phyloP scores from a whole-genome alignment of 208 protist genomes.

The Trypanosoma congolense region DNA sequence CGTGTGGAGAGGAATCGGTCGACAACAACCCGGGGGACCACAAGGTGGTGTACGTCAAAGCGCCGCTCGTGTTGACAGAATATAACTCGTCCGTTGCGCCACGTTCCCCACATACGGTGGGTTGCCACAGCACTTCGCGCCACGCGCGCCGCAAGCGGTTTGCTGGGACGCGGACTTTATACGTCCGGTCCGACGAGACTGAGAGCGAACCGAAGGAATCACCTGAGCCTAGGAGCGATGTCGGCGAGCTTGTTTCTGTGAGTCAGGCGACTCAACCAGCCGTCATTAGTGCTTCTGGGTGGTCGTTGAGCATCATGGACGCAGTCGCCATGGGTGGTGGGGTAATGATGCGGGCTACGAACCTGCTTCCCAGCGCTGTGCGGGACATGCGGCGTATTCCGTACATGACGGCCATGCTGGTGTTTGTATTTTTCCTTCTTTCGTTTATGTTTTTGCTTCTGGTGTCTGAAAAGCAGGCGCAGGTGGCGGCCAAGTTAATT shows the following conservation, averaged over 20 bases:
- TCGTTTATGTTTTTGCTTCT: conserved; percentile 46
- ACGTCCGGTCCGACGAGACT: conserved; percentile 16
- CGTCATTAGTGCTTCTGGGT: too few relatives aligned
- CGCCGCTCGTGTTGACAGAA: not conserved
- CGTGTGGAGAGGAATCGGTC: not conserved
- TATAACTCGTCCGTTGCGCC: not conserved
- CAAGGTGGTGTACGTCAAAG: not conserved
- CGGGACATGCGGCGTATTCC: not conserved
- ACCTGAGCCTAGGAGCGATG: not conserved
- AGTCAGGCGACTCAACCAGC: too few relatives aligned
- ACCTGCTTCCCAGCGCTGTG: not conserved
- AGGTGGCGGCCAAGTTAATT: conserved; percentile 25
- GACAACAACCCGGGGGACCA: not conserved
- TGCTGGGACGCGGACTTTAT: conserved; percentile 29
- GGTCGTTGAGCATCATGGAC: not conserved
- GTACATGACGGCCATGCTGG: conserved; percentile 14
- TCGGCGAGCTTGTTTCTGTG: not conserved
- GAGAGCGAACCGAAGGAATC: not conserved
- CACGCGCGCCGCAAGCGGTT: conserved; percentile 17
- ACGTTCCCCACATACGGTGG: not conserved
- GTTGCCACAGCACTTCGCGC: conserved; percentile 2
- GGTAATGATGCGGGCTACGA: not conserved
- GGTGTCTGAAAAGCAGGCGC: conserved; percentile 23
- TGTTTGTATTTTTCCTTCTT: conserved; percentile 64
- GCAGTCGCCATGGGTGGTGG: not conserved